Base-by-base conservation (phyloP, 2,329 filamentous ascomycete species). In the Geosmithia putterillii region DNA sequence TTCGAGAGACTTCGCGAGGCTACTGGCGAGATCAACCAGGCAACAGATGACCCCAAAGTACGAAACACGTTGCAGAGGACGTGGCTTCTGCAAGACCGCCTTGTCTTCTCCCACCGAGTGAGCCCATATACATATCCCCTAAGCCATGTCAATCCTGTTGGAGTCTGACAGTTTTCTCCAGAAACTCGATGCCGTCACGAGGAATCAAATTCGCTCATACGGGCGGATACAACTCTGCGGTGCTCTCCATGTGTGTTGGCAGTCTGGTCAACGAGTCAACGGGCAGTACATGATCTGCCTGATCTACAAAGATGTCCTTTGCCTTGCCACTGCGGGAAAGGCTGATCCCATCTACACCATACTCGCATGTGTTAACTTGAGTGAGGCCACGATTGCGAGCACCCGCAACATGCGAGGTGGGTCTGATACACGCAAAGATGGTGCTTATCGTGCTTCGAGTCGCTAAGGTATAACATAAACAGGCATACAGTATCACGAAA, bases 401-500 rank as follows among this genome's bases (percentile, higher is more conserved):
- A 67, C 76, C 3, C 82, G 89, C 54, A 89, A 90, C 57, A 81
- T 82, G 18, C 73, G 78, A 70, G 86, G 86, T 77, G 59, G 57
- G 65, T 17, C 7, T 2, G 15, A 21, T 18, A 14, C 21, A 35
- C 34, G n/a, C 19, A 32, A 12, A 32, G 10, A 12, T 32, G 15
- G 10, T 18, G 42, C 14, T n/a, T 7, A 10, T 34, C 22, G 9
- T 19, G 14, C 34, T n/a, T n/a, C 21, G 3, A 38, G 19, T 17
- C 36, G 45, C 22, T 25, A 10, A 40, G 7, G 5, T 41, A 52
- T 57, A 36, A 58, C 12, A 42, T 8, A 18, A 40, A 39, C 47
- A 94, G 88, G 87, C 1, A 59, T 96, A 7, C 87, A 90, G 67
- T 95, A 88, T 54, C 82, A 92, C 49, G 86, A 84, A 3, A 85